Percentiles rank a stretch among this genome's conserved stretches.
phyloP scores from a whole-genome alignment of 208 protist genomes.

The Crithidia mellificae region DNA sequence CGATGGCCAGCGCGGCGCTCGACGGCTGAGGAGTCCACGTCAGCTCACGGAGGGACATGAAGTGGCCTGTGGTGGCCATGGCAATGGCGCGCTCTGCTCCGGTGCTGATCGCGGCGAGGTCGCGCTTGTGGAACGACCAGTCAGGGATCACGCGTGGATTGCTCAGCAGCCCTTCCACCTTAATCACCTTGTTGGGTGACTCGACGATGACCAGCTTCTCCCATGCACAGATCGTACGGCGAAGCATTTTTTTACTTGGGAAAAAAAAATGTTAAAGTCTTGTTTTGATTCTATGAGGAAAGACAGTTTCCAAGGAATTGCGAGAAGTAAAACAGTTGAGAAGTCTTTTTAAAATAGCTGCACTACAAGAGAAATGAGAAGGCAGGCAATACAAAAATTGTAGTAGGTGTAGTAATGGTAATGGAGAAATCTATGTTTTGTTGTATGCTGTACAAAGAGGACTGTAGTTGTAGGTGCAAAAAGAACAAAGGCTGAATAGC shows the following conservation, averaged over 20 bases:
- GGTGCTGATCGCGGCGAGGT: constrained; percentile 45
- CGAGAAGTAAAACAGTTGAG: too few relatives aligned
- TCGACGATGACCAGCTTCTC: constrained; percentile 92
- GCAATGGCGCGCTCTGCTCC: constrained; percentile 75
- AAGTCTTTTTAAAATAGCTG: too few relatives aligned
- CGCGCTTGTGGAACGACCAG: constrained; percentile 71
- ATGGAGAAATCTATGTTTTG: too few relatives aligned
- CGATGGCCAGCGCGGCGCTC: not conserved
- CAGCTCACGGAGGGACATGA: constrained; percentile 84
- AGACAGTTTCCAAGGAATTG: too few relatives aligned
- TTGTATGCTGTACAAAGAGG: too few relatives aligned
- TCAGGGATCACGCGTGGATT: constrained; percentile 79
- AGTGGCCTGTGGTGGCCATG: constrained; percentile 89
- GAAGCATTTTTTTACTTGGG: constrained; percentile 39
- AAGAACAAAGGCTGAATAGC: too few relatives aligned
- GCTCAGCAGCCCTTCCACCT: constrained; percentile 84
- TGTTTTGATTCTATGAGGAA: too few relatives aligned
- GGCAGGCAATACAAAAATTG: too few relatives aligned
- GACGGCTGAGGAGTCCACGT: constrained; percentile 54
- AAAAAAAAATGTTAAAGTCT: too few relatives aligned
- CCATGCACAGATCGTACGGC: constrained; percentile 47
- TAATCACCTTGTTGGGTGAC: constrained; percentile 92
- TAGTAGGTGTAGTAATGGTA: too few relatives aligned
- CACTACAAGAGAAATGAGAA: too few relatives aligned
- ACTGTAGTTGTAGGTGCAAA: too few relatives aligned